A percentile compares a stretch with the other conserved stretches of the same genome.
phyloP scores from a whole-genome alignment of 2,329 filamentous ascomycete genomes.

The Epichloe amarillans region DNA sequence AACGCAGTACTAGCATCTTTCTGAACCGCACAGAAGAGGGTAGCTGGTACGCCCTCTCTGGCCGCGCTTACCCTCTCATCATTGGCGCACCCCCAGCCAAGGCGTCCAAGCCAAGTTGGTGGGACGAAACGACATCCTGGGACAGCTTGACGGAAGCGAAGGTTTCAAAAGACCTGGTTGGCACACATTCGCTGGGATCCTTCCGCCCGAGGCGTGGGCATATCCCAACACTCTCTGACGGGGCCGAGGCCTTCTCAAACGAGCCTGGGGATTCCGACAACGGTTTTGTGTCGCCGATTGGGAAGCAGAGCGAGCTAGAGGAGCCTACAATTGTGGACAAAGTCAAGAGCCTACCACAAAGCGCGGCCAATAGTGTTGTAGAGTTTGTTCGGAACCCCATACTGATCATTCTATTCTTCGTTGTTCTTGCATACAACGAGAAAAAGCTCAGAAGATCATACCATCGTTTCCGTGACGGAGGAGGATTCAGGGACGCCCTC shows the following conservation, averaged over 20 bases:
- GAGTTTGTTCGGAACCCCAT: constrained; percentile 45
- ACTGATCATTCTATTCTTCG: constrained; percentile 31
- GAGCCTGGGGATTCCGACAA: constrained; percentile 19
- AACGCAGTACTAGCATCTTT: constrained; percentile 56
- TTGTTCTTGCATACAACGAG: constrained; percentile 29
- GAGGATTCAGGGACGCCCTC: constrained; percentile 16
- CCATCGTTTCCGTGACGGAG: constrained; percentile 19
- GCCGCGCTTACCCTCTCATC: constrained; percentile 72
- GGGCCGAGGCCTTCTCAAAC: constrained; percentile 14
- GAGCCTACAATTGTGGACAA: constrained; percentile 33
- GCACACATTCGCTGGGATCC: constrained; percentile 49
- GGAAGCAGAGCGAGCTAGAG: constrained; percentile 16
- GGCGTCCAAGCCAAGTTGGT: constrained; percentile 33
- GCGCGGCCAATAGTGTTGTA: constrained; percentile 34
- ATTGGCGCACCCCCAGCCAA: constrained; percentile 46
- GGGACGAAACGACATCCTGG: constrained; percentile 27
- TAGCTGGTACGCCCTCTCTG: constrained; percentile 89
- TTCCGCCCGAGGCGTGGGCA: constrained; percentile 20
- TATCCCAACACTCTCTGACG: constrained; percentile 24
- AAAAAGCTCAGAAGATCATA: constrained; percentile 31
- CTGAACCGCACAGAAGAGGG: constrained; percentile 78
- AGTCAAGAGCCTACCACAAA: constrained; percentile 36
- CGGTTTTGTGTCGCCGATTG: constrained; percentile 18
- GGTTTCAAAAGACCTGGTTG: constrained; percentile 50
- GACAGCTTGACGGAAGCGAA: constrained; percentile 30